Conservation (phyloP, 2,329 filamentous ascomycete species). For the Septoria petroselini region DNA sequence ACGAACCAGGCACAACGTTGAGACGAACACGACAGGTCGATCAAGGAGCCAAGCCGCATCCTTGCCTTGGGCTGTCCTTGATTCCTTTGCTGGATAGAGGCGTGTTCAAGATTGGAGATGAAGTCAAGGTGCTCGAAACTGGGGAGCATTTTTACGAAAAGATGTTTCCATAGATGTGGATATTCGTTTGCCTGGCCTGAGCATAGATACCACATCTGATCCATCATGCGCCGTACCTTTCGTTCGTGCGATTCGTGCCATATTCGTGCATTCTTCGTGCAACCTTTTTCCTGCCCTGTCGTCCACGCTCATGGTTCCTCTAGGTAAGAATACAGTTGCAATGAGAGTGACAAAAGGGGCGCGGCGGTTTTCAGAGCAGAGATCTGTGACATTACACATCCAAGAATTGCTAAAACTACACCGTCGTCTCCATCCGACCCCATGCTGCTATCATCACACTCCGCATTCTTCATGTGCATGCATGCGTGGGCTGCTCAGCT, state of each 20-base stretch:
- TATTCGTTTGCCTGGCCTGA: too few species aligned
- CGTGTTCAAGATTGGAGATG: slow-evolving; percentile 33
- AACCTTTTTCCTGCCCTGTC: too few species aligned
- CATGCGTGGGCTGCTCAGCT: slow-evolving; percentile 3
- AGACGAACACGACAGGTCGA: slow-evolving; percentile 33
- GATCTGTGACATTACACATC: slow-evolving; percentile 19
- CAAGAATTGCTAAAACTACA: slow-evolving; percentile 18
- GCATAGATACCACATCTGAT: too few species aligned
- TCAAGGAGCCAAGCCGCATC: slow-evolving; percentile 34
- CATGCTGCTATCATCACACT: slow-evolving; percentile 7
- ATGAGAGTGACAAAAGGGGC: too few species aligned
- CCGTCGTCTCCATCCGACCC: slow-evolving; percentile 1
- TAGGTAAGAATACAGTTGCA: too few species aligned
- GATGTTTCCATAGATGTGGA: slow-evolving; percentile 25
- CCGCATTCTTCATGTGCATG: slow-evolving; percentile 8
- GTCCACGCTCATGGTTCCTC: too few species aligned
- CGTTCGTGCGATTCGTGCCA: too few species aligned
- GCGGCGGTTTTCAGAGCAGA: slow-evolving; percentile 6
- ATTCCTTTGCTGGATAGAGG: slow-evolving; percentile 34
- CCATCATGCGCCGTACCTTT: too few species aligned
- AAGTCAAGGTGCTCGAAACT: slow-evolving; percentile 34
- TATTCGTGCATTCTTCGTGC: too few species aligned
- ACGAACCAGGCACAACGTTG: slow-evolving; percentile 36
- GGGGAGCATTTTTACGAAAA: slow-evolving; percentile 36
- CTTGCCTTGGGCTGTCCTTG: slow-evolving; percentile 37